phyloP scores from a whole-genome alignment of 345 rosid species.

The Lagerstroemia speciosa region DNA sequence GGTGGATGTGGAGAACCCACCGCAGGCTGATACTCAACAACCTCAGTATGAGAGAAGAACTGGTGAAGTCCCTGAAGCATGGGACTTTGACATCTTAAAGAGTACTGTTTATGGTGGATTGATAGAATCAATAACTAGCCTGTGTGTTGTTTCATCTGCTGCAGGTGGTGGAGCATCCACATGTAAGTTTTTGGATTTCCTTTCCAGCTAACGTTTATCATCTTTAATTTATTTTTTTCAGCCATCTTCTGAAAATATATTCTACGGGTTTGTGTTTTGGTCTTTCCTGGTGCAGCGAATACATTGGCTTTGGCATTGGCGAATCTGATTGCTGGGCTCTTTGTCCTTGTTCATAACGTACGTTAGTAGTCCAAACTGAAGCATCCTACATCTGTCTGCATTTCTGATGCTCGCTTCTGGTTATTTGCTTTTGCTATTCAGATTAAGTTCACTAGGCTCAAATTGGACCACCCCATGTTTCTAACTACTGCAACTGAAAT shows the following conservation, averaged over 20 bases:
- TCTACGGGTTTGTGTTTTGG: not conserved
- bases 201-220: not conserved
- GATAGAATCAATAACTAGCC: slow-evolving; percentile 64
- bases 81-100: slow-evolving; percentile 49
- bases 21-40: slow-evolving; percentile 7
- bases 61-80: slow-evolving; percentile 17
- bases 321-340: slow-evolving; percentile 67
- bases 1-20: slow-evolving; percentile 1
- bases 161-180: slow-evolving; percentile 68
- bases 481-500: too few species aligned
- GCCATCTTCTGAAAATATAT: not conserved
- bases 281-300: slow-evolving; percentile 50
- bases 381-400: not conserved
- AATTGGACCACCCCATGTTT: too few species aligned
- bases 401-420: not conserved
- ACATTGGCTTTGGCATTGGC: slow-evolving; percentile 72
- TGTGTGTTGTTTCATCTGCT: slow-evolving; percentile 76
- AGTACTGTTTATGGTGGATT: slow-evolving; percentile 88
- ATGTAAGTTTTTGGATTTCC: slow-evolving; percentile 38
- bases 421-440: not conserved
- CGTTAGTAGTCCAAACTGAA: slow-evolving; percentile 19
- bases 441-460: not conserved
- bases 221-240: not conserved
- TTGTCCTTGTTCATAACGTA: slow-evolving; percentile 52
- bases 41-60: slow-evolving; percentile 9